phyloP scores from a whole-genome alignment of 192 early-diverging fungal genomes.

The Gonapodya sp. region DNA sequence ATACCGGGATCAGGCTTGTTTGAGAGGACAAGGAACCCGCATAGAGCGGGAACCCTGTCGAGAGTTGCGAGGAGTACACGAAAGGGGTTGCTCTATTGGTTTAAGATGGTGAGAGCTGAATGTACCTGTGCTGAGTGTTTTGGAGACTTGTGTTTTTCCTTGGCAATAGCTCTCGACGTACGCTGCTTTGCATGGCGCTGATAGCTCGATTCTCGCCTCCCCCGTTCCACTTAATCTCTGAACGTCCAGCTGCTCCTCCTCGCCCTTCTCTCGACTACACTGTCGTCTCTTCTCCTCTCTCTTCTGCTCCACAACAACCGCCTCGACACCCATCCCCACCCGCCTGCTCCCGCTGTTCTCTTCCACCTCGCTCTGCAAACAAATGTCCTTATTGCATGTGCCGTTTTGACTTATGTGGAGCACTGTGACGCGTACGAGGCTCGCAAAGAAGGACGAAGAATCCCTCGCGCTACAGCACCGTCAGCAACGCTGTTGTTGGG shows the following conservation, averaged over 20 bases:
- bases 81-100: not conserved
- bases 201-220: no score
- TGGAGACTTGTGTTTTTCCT: not conserved
- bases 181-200: not conserved
- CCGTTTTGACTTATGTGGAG: not conserved
- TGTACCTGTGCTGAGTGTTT: not conserved
- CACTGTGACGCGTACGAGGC: not conserved
- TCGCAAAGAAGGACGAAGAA: not conserved
- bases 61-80: not conserved
- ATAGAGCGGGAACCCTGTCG: not conserved
- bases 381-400: not conserved
- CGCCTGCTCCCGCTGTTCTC: not conserved
- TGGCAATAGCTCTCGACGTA: not conserved
- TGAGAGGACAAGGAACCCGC: not conserved
- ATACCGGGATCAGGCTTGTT: not conserved
- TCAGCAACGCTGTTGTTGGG: not conserved
- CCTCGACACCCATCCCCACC: not conserved
- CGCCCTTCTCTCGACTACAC: not conserved
- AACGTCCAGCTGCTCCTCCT: not conserved
- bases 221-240: no score
- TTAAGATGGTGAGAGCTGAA: not conserved
- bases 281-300: not conserved
- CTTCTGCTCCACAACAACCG: not conserved
- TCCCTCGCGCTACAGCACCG: not conserved
- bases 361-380: not conserved